Evolutionary conservation across 2,329 filamentous ascomycete species (phyloP).

Genomic region (Sporothrix pseudoabietina): DNA sequence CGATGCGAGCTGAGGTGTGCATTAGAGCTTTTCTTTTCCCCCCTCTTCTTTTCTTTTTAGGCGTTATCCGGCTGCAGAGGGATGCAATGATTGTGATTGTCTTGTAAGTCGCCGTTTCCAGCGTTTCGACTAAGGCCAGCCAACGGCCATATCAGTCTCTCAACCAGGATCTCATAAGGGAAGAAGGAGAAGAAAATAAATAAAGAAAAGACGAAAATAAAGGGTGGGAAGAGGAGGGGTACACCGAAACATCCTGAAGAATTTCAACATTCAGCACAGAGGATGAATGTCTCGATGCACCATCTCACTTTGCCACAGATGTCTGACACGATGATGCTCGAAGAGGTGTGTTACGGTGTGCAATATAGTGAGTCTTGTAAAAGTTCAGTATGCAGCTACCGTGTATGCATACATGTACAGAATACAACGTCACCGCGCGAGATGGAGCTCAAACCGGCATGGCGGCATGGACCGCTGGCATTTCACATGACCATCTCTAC

Average conservation of each 20-base stretch:
- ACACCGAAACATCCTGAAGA: neutral
- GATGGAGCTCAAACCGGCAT: conserved; percentile 2
- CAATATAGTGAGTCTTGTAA: neutral
- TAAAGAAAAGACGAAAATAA: neutral
- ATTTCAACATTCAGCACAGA: neutral
- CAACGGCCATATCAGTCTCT: neutral
- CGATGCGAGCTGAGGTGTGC: conserved; percentile 14
- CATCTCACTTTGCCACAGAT: neutral
- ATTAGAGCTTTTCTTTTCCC: neutral
- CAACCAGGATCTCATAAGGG: neutral
- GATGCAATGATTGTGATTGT: neutral
- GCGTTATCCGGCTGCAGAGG: neutral
- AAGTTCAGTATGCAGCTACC: neutral
- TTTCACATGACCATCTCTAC: neutral
- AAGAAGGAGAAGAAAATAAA: neutral
- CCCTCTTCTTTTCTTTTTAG: neutral
- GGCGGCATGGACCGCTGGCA: neutral
- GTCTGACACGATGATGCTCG: neutral
- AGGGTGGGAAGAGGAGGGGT: neutral
- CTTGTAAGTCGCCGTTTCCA: neutral
- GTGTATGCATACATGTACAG: neutral
- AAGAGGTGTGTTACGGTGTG: neutral
- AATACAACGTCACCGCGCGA: neutral
- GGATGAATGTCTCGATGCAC: neutral
- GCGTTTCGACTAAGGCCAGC: neutral